These are phyloP conservation scores for Eimeria tenella DNA, from an alignment of 169 alveolate species.

Conservation along the genomic window DNA sequence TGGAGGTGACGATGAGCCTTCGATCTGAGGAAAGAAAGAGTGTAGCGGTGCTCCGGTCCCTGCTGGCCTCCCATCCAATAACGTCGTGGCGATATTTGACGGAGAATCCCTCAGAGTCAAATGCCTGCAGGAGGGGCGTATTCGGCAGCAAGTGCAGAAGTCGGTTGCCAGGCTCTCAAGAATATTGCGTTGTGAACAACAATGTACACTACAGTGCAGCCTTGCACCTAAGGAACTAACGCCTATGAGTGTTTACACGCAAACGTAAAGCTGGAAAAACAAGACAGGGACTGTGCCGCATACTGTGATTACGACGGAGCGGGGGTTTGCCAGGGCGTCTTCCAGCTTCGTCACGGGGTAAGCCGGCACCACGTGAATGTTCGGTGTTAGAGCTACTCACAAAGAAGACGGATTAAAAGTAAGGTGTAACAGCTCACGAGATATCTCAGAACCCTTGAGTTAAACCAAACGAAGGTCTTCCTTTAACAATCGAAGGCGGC, in stretches of 20 bases:
- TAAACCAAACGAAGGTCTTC: background rate
- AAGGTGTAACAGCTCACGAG: background rate
- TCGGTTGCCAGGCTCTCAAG: background rate
- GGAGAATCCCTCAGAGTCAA: constrained; percentile 9
- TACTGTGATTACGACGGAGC: constrained; percentile 7
- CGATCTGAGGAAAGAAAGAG: constrained; percentile 8
- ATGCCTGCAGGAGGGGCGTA: background rate
- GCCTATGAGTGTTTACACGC: too few species aligned
- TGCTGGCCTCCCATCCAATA: constrained; percentile 36
- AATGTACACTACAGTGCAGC: too few species aligned
- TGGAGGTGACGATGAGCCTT: constrained; percentile 19
- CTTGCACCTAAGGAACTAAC: too few species aligned
- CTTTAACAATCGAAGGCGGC: background rate
- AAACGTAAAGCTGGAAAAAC: background rate
- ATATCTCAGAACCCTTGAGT: background rate
- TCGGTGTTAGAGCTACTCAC: constrained; percentile 13
- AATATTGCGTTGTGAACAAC: too few species aligned
- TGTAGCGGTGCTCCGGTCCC: constrained; percentile 20
- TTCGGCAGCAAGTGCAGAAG: too few species aligned
- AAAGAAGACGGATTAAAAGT: background rate
- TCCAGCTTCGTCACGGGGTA: constrained; percentile 10
- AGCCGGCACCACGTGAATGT: background rate
- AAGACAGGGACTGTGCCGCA: background rate
- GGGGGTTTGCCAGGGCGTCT: constrained; percentile 22
- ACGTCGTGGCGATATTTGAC: constrained; percentile 1